A percentile compares a stretch with the other conserved stretches of the same genome.
Conservation (phyloP, 1,139 yeast species). For the Scheffersomyces titani region DNA sequence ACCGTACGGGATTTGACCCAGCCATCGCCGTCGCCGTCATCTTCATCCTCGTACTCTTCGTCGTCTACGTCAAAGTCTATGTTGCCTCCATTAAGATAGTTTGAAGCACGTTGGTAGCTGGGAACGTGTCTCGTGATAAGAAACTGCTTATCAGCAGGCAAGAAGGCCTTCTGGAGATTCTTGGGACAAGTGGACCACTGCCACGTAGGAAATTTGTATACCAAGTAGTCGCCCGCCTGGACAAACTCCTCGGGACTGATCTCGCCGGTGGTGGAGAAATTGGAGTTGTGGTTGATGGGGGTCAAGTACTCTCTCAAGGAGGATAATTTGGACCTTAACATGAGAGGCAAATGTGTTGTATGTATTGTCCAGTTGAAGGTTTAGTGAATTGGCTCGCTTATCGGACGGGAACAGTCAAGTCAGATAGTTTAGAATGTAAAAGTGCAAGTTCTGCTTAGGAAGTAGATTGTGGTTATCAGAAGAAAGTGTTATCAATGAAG, state of each 20-base stretch:
- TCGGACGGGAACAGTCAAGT: too few species aligned
- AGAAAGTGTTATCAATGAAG: not conserved
- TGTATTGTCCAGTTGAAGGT: not conserved
- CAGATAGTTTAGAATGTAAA: not conserved
- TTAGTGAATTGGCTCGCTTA: not conserved
- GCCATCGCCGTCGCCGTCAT: constrained; percentile 63
- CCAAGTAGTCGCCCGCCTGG: constrained; percentile 88
- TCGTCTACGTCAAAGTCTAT: constrained; percentile 35
- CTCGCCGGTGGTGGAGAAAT: constrained; percentile 83
- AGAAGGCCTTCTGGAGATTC: constrained; percentile 61
- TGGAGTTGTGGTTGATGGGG: constrained; percentile 82
- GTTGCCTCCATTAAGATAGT: constrained; percentile 44
- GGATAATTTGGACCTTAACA: constrained; percentile 75
- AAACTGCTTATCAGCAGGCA: constrained; percentile 85
- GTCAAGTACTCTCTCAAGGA: constrained; percentile 90
- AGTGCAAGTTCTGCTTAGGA: not conserved
- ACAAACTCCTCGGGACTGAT: constrained; percentile 94
- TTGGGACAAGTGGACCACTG: constrained; percentile 80
- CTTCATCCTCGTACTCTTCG: constrained; percentile 34
- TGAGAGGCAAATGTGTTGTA: constrained; percentile 4
- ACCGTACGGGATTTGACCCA: constrained; percentile 44
- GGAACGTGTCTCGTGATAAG: constrained; percentile 90
- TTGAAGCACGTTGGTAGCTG: constrained; percentile 71
- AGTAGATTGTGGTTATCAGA: not conserved
- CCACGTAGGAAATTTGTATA: constrained; percentile 95